phyloP scores from a whole-genome alignment of 768 basidiomycete species.

The Cubamyces lactineus region DNA sequence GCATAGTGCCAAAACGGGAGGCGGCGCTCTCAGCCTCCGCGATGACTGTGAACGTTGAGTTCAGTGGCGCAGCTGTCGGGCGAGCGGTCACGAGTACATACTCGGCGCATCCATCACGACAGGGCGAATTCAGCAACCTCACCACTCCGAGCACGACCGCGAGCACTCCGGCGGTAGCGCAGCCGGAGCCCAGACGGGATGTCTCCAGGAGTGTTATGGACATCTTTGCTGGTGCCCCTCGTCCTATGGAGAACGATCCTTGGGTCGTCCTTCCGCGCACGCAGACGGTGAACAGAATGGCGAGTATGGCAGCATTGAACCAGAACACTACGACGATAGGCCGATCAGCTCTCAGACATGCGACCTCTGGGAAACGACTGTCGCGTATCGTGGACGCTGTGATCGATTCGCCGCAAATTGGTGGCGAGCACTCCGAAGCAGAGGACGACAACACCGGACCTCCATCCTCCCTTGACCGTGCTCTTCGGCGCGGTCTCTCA shows the following conservation, averaged over 20 bases:
- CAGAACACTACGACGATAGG: slow-evolving; percentile 28
- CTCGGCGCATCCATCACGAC: slow-evolving; percentile 25
- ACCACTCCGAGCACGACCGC: slow-evolving; percentile 13
- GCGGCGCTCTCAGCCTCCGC: slow-evolving; percentile 87
- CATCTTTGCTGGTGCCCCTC: slow-evolving; percentile 92
- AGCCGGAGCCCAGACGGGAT: slow-evolving; percentile 22
- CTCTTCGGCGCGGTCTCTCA: slow-evolving; percentile 79
- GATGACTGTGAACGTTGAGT: slow-evolving; percentile 96
- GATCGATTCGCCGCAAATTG: slow-evolving; percentile 53
- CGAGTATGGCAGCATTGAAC: slow-evolving; percentile 7
- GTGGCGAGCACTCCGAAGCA: slow-evolving; percentile 41
- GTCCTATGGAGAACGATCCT: slow-evolving; percentile 51
- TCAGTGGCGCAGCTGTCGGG: slow-evolving; percentile 73
- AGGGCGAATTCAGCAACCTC: slow-evolving; percentile 16
- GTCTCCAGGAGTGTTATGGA: slow-evolving; percentile 59
- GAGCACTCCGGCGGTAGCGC: slow-evolving; percentile 11
- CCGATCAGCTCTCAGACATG: slow-evolving; percentile 28
- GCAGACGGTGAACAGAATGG: slow-evolving; percentile 4
- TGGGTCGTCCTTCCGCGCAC: slow-evolving; percentile 69
- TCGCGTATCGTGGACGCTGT: slow-evolving; percentile 81
- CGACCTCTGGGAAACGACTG: slow-evolving; percentile 39
- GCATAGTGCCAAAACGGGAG: slow-evolving; percentile 75
- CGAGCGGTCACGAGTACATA: slow-evolving; percentile 52
- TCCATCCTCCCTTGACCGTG: slow-evolving; percentile 61
- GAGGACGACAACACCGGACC: slow-evolving; percentile 21